These are phyloP conservation scores for Wickerhamomyces kurtzmanii DNA, from an alignment of 805 yeast species.

Conservation along the genomic window DNA sequence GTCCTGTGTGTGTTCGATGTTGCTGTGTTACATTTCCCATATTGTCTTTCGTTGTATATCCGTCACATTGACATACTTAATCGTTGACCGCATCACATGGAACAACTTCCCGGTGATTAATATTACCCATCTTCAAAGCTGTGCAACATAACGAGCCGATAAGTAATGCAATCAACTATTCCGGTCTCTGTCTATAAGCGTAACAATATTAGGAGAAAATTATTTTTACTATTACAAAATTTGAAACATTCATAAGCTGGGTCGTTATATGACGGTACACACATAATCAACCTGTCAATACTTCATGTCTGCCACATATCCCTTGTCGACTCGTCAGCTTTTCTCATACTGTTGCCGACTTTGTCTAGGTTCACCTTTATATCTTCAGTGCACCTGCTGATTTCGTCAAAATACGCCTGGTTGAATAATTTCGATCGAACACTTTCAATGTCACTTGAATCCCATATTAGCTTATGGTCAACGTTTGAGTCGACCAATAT, in stretches of 20 bases:
- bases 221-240: too few relatives aligned
- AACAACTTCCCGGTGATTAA: slow-evolving; percentile 2
- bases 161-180: too few relatives aligned
- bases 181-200: too few relatives aligned
- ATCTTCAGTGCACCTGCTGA: slow-evolving; percentile 38
- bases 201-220: too few relatives aligned
- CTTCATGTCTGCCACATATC: slow-evolving; percentile 22
- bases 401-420: slow-evolving; percentile 40
- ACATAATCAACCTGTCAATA: neutral
- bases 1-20: too few relatives aligned
- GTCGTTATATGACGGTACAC: too few relatives aligned
- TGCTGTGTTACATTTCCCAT: too few relatives aligned
- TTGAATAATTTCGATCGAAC: slow-evolving; percentile 28
- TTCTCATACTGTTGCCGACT: slow-evolving; percentile 41
- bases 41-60: too few relatives aligned
- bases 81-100: neutral
- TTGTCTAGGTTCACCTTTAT: slow-evolving; percentile 37
- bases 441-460: slow-evolving; percentile 17
- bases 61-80: neutral
- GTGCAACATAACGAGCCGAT: too few relatives aligned
- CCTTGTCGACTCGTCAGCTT: slow-evolving; percentile 32
- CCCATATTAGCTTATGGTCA: slow-evolving; percentile 10
- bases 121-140: too few relatives aligned
- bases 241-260: too few relatives aligned
- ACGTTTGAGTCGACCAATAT: slow-evolving; percentile 4